Conservation (phyloP, 768 basidiomycete species). For the Boletales sp. region DNA sequence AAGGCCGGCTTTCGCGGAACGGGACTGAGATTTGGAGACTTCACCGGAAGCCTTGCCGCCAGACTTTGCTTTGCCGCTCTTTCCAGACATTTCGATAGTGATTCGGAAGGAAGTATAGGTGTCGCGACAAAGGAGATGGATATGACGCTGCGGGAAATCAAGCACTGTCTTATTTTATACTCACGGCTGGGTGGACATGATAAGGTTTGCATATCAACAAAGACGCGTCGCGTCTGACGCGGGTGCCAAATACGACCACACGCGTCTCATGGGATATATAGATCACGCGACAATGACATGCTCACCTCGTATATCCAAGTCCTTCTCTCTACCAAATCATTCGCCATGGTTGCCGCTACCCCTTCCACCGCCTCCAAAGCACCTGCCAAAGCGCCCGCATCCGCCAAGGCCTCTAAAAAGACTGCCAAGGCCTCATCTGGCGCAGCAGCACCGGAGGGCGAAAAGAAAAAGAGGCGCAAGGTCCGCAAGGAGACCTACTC, state of each 20-base stretch:
- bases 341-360: slow-evolving; percentile 60
- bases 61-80: slow-evolving; percentile 57
- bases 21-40: slow-evolving; percentile 31
- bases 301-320: slow-evolving; percentile 10
- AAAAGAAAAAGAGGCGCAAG: slow-evolving; percentile 91
- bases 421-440: slow-evolving; percentile 58
- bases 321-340: slow-evolving; percentile 8
- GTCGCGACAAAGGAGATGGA: slow-evolving; percentile 1
- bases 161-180: slow-evolving; percentile 28
- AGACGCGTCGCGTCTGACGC: slow-evolving; percentile 30
- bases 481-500: slow-evolving; percentile 89
- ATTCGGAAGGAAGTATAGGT: neutral
- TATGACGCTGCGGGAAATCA: slow-evolving; percentile 4
- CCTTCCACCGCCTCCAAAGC: slow-evolving; percentile 41
- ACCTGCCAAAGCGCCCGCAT: slow-evolving; percentile 39
- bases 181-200: slow-evolving; percentile 13
- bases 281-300: neutral
- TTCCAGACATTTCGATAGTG: slow-evolving; percentile 36
- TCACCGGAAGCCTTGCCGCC: slow-evolving; percentile 59
- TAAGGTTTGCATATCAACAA: slow-evolving; percentile 39
- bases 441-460: slow-evolving; percentile 55
- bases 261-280: slow-evolving; percentile 29
- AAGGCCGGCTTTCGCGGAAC: slow-evolving; percentile 40
- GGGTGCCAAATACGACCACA: slow-evolving; percentile 36
- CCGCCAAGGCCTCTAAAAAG: slow-evolving; percentile 41